Evolutionary conservation across 2,329 filamentous ascomycete genomes (phyloP), one percentile per base, ranked within the genome.

Genomic region (Westerdykella aurantiaca): DNA sequence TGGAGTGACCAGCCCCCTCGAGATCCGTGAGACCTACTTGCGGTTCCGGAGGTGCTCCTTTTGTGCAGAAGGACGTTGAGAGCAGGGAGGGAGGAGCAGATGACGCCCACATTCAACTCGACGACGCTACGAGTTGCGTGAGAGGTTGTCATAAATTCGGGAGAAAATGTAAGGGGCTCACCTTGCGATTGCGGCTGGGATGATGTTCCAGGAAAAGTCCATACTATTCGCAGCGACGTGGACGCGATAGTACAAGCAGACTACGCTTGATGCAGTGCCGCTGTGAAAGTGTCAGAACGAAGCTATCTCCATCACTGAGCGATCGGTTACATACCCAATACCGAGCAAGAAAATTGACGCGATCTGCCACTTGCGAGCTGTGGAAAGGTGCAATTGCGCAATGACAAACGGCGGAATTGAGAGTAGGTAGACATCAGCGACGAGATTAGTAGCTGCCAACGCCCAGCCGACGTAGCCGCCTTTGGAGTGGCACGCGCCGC

Each of bases 61-160:
- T 12, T 29, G 25, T 29, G 25, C 25, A 29, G 7, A 29, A 72
- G 68, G 14, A 69, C 61, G 23, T 72, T 70, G 18, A 74, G 56
- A 1, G 71, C 68, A 1, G 71, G 70, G 0, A 67, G 68, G 1
- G 64, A 68, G 3, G 69, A 67, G 44, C 69, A 72, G 33, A 72
- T 64, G 11, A 72, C 61, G 12, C 60, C 69, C 2, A 29, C 25
- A 29, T 29, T 29, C 25, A 29, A 12, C 11, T 29, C 25, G 25
- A 29, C 25, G 11, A 29, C 25, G 25, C 25, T 29, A 12, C 23
- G 11, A 12, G 25, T 29, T 4, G 25, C 7, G 25, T 29, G 2
- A 29, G 25, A 29, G 25, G 11, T 3, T 29, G 25, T 9, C 11
- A 12, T 12, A 3, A 7, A 29, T 10, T 12, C 4, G 25, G 7